Evolutionary conservation across 1,284 basidiomycete genomes (phyloP), one percentile per base, ranked within the genome.

Genomic region (Malassezia arunalokei): DNA sequence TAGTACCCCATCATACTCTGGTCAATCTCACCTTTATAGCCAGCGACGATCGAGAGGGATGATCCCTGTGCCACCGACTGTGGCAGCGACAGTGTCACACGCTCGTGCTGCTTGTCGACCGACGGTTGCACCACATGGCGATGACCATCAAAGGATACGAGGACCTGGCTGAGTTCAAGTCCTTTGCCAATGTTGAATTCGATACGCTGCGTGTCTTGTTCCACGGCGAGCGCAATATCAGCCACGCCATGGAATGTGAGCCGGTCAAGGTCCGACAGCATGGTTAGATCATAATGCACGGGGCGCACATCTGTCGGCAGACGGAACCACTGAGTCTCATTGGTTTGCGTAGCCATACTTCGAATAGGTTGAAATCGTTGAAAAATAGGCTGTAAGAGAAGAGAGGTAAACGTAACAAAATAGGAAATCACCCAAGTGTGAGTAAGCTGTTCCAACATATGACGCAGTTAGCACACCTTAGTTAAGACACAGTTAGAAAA

Each of bases 301-400:
- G 87, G 83, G 63, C 79, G 81, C 55, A 88, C 82, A 62, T 82
- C 77, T 8, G 79, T 79, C 11, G 87, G 87, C 43, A 92, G 80
- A 62, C 87, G 82, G 74, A 83, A 86, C 64, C 62, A 64, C 27
- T 38, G 11, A 14, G 44, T 62, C 11, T 33, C 42, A 46, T 54
- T 46, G 3, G 17, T 20, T 8, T 31, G 8, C 31, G 40, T 37
- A 30, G 27, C 31, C 46, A 54, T 48, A 7, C 24, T 41, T 12
- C 11, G 15, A 15, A 35, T 12, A 12, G 33, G 33, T 12, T 35
- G 11, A 35, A 35, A 35, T 11, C 15, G 15, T 15, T 35, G 33
- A 15, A 12, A 35, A 15, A 35, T 35, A 35, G 33, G 33, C 44
- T 47, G 44, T 27, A 39, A 6, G 20, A 47, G 4, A 20, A 35